Conservation (phyloP, 331 rosid genomes). For the Pyracantha coccinea region DNA sequence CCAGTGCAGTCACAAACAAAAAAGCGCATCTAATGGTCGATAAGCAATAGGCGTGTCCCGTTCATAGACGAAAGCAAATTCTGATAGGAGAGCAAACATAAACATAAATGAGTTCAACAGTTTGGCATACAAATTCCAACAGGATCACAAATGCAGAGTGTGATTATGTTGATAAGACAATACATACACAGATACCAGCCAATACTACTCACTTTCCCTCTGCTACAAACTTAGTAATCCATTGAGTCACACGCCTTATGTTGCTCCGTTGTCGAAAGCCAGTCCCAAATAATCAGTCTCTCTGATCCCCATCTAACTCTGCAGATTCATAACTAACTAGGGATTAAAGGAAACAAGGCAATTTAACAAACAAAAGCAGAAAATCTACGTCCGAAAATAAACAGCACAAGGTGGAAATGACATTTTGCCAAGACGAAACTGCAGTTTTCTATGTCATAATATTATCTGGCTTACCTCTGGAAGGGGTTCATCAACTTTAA, state of each 20-base stretch:
- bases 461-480: constrained; percentile 11
- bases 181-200: too few species aligned
- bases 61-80: too few species aligned
- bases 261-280: neutral
- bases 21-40: too few species aligned
- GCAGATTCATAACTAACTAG: neutral
- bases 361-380: neutral
- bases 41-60: too few species aligned
- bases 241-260: neutral
- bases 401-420: neutral
- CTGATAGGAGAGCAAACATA: too few species aligned
- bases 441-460: neutral
- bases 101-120: too few species aligned
- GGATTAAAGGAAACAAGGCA: neutral
- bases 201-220: too few species aligned
- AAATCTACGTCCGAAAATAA: neutral
- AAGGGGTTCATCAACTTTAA: constrained; percentile 14
- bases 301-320: constrained; percentile 2
- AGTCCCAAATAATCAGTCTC: neutral
- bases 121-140: too few species aligned
- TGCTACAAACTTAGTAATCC: neutral
- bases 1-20: neutral
- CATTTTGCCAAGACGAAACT: neutral
- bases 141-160: too few species aligned
- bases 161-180: too few species aligned